Evolutionary conservation across 768 basidiomycete genomes (phyloP).

Genomic region (Boletus reticuloceps): DNA sequence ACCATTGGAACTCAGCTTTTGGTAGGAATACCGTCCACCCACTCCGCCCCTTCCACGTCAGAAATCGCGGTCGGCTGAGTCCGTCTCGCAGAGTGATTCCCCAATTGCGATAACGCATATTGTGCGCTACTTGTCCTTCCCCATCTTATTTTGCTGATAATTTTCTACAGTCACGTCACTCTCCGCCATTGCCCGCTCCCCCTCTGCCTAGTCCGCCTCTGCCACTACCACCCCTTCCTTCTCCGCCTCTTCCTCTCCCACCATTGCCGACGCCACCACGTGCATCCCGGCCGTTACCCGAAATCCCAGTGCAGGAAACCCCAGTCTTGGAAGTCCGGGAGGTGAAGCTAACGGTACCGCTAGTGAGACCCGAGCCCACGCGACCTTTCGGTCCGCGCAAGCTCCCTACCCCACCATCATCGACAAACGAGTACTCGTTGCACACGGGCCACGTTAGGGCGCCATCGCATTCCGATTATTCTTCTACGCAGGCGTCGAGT

Average conservation of each 20-base stretch:
- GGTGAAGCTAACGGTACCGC: constrained; percentile 7
- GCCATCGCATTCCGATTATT: constrained; percentile 21
- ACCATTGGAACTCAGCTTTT: constrained; percentile 1
- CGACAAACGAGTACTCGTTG: constrained; percentile 23
- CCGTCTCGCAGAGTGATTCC: constrained; percentile 32
- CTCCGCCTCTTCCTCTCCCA: constrained; percentile 25
- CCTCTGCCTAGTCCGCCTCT: constrained; percentile 16
- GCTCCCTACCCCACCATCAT: constrained; percentile 31
- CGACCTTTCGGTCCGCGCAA: constrained; percentile 27
- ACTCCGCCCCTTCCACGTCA: constrained; percentile 51
- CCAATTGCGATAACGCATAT: constrained; percentile 26
- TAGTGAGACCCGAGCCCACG: constrained; percentile 18
- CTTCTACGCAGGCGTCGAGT: constrained; percentile 26
- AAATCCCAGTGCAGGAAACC: constrained; percentile 26
- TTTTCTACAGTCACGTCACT: constrained; percentile 22
- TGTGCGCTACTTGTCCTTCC: constrained; percentile 16
- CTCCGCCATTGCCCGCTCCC: constrained; percentile 21
- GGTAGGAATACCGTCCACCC: constrained; percentile 54
- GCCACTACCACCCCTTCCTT: constrained; percentile 19
- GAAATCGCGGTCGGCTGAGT: constrained; percentile 32
- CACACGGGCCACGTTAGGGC: constrained; percentile 14
- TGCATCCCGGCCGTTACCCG: constrained; percentile 27
- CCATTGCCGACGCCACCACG: constrained; percentile 29
- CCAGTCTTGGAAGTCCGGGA: constrained; percentile 15
- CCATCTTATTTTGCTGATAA: constrained; percentile 1